These are phyloP conservation scores for Fusarium aywerte DNA, from an alignment of 2,329 filamentous ascomycete genomes.

Conservation along the genomic window DNA sequence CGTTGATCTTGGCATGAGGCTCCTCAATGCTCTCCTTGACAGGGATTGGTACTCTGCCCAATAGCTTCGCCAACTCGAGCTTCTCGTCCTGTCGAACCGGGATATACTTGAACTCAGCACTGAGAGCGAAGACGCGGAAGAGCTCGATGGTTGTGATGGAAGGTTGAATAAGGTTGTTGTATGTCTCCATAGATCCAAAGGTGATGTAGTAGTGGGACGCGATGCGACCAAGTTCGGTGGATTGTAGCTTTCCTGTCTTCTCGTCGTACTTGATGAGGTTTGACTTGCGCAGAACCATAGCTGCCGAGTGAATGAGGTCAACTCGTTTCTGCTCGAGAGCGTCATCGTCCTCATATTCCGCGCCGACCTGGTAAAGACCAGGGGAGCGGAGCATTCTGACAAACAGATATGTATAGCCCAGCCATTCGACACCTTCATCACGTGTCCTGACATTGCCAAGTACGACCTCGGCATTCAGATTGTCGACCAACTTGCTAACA, in stretches of 20 bases:
- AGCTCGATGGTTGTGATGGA: slow-evolving; percentile 94
- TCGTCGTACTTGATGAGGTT: slow-evolving; percentile 96
- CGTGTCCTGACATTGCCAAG: slow-evolving; percentile 90
- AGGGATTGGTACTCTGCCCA: slow-evolving; percentile 90
- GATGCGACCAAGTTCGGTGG: slow-evolving; percentile 93
- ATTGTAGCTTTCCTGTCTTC: slow-evolving; percentile 86
- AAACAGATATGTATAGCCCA: slow-evolving; percentile 97
- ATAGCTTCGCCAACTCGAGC: slow-evolving; percentile 90
- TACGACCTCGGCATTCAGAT: slow-evolving; percentile 95
- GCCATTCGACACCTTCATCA: slow-evolving; percentile 98
- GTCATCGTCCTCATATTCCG: slow-evolving; percentile 93
- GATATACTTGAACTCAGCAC: slow-evolving; percentile 99
- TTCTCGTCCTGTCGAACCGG: slow-evolving; percentile 98
- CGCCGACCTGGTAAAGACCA: slow-evolving; percentile 92
- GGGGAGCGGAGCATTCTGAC: slow-evolving; percentile 97
- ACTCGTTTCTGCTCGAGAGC: slow-evolving; percentile 95
- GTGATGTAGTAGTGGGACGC: slow-evolving; percentile 99
- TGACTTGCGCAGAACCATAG: slow-evolving; percentile 84
- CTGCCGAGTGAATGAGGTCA: slow-evolving; percentile 96
- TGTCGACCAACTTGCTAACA: slow-evolving; percentile 91
- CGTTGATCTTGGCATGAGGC: slow-evolving; percentile 97
- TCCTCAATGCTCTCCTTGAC: slow-evolving; percentile 99
- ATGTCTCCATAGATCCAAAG: slow-evolving; percentile 94
- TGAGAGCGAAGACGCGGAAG: slow-evolving; percentile 95
- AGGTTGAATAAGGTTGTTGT: slow-evolving; percentile 94